A percentile compares a stretch with the other conserved stretches of the same genome.
Evolutionary conservation across 2,329 filamentous ascomycete genomes (phyloP).

Genomic region (Diaporthe destruens): DNA sequence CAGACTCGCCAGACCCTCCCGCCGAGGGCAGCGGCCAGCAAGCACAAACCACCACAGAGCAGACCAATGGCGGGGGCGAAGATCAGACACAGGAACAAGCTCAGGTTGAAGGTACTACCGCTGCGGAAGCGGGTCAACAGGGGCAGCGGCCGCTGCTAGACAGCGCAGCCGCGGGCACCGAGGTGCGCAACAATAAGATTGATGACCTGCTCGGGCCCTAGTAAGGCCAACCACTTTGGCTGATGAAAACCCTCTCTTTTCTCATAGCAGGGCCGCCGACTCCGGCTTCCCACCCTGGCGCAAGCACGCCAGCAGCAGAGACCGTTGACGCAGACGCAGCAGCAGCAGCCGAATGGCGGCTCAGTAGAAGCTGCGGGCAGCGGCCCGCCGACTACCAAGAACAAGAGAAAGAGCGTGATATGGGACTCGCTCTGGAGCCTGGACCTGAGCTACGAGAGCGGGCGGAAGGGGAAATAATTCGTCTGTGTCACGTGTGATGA

Average conservation of each 20-base stretch:
- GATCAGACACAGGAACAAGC: not conserved
- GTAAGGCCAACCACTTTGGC: conserved; percentile 45
- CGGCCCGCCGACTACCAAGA: conserved; percentile 45
- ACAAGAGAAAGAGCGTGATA: conserved; percentile 63
- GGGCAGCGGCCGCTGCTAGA: conserved; percentile 42
- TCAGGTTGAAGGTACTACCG: conserved; percentile 5
- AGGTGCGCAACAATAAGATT: conserved; percentile 65
- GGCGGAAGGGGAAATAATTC: conserved; percentile 42
- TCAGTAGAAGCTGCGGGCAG: conserved; percentile 50
- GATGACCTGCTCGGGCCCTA: conserved; percentile 66
- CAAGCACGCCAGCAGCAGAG: conserved; percentile 32
- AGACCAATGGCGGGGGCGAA: conserved; percentile 42
- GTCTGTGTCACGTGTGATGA: not conserved
- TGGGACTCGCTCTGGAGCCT: conserved; percentile 74
- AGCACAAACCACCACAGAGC: conserved; percentile 54
- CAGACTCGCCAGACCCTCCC: conserved; percentile 50
- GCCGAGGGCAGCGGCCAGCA: conserved; percentile 36
- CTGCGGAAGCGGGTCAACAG: conserved; percentile 36
- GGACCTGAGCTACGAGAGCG: conserved; percentile 68
- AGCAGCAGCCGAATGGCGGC: conserved; percentile 53
- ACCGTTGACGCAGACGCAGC: conserved; percentile 44
- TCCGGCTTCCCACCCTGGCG: conserved; percentile 29
- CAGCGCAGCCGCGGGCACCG: conserved; percentile 49
- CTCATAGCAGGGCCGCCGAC: conserved; percentile 31
- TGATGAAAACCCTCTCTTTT: conserved; percentile 48